Percentiles rank a stretch among this genome's conserved stretches.
phyloP scores from a whole-genome alignment of 2,329 filamentous ascomycete species.

The Aspergillus sp. region DNA sequence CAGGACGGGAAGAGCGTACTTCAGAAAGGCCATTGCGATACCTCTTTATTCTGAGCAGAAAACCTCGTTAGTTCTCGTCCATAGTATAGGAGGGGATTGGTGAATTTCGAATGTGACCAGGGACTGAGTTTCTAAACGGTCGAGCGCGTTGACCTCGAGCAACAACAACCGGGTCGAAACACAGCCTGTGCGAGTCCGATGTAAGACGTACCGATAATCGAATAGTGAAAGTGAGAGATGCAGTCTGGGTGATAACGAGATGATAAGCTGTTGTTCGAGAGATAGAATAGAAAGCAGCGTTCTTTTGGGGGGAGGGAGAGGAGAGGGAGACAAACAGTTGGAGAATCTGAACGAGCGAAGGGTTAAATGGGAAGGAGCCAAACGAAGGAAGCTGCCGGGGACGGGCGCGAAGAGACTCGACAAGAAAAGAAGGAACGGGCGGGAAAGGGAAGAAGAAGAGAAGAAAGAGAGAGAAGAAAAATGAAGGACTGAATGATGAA shows the following conservation, averaged over 20 bases:
- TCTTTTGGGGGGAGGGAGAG: not conserved
- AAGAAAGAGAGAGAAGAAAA: conserved; percentile 29
- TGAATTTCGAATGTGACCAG: not conserved
- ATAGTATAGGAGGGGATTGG: not conserved
- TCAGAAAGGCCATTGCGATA: conserved; percentile 46
- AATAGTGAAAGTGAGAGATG: conserved; percentile 3
- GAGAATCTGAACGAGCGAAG: conserved; percentile 28
- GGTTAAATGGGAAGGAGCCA: conserved; percentile 23
- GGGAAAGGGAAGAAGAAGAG: conserved; percentile 24
- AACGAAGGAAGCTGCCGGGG: conserved; percentile 18
- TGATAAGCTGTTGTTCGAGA: not conserved
- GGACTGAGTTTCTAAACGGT: too few species aligned
- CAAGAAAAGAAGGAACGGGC: conserved; percentile 24
- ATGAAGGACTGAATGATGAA: conserved; percentile 13
- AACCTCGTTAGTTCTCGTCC: not conserved
- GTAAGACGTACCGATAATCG: conserved; percentile 11
- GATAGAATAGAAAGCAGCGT: not conserved
- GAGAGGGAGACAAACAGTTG: conserved; percentile 10
- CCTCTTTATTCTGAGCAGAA: not conserved
- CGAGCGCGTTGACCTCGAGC: not conserved
- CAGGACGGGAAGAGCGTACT: conserved; percentile 51
- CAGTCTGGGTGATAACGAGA: not conserved
- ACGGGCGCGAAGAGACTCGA: conserved; percentile 6
- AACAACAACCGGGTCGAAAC: not conserved
- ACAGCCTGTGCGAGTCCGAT: not conserved